Conservation (phyloP, 768 basidiomycete species). For the Polyporus arcularius region DNA sequence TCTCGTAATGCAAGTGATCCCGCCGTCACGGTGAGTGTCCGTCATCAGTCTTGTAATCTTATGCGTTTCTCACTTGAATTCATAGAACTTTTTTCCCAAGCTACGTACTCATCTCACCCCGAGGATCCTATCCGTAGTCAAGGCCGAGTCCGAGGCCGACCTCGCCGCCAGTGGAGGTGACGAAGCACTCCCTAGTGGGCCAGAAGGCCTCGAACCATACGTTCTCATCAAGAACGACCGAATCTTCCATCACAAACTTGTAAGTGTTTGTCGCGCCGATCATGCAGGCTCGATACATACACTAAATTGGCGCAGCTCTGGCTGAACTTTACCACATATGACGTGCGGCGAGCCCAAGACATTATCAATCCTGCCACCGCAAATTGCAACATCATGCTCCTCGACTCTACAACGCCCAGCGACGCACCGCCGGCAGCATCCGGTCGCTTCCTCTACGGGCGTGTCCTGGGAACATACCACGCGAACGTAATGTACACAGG, state of each 20-base stretch:
- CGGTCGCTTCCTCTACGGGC: not conserved
- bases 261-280: not conserved
- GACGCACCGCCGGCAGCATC: not conserved
- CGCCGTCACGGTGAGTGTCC: not conserved
- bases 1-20: not conserved
- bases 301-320: no score
- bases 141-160: no score
- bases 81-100: not conserved
- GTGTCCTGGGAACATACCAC: not conserved
- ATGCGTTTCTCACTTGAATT: no score
- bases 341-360: conserved; percentile 42
- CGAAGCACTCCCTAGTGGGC: not conserved
- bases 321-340: conserved; percentile 45
- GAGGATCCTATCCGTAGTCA: not conserved
- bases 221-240: not conserved
- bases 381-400: conserved; percentile 34
- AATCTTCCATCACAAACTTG: not conserved
- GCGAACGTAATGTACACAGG: not conserved
- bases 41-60: no score
- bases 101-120: not conserved
- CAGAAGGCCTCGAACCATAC: not conserved
- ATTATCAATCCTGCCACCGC: conserved; percentile 39
- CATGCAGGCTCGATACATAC: no score
- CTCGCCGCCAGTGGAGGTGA: no score
- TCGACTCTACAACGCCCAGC: not conserved